Evolutionary conservation across 2,329 filamentous ascomycete genomes (phyloP).

Genomic region (Alternaria rosae): DNA sequence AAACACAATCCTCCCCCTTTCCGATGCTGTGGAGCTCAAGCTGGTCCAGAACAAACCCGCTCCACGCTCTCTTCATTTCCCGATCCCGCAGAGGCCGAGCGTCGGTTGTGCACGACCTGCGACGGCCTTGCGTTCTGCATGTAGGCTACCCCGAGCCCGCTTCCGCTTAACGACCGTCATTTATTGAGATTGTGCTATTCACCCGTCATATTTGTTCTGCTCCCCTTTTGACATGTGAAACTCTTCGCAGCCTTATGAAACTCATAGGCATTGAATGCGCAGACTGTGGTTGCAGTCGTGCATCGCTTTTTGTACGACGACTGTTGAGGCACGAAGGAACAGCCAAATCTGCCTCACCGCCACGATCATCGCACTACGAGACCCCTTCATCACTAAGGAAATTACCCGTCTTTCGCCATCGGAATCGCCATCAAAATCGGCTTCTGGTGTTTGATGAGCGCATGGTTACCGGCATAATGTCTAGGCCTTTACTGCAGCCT

Average conservation of each 20-base stretch:
- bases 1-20: slow-evolving; percentile 22
- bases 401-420: slow-evolving; percentile 8
- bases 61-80: slow-evolving; percentile 42
- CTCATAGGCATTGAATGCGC: slow-evolving; percentile 1
- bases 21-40: slow-evolving; percentile 18
- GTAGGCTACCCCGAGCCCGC: slow-evolving; percentile 15
- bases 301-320: slow-evolving; percentile 4
- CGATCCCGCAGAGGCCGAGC: slow-evolving; percentile 37
- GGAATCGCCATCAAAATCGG: slow-evolving; percentile 1
- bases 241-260: neutral
- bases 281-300: neutral
- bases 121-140: slow-evolving; percentile 27
- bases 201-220: slow-evolving; percentile 5
- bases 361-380: slow-evolving; percentile 14
- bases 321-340: slow-evolving; percentile 19
- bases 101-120: slow-evolving; percentile 33
- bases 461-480: slow-evolving; percentile 10
- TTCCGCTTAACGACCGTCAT: slow-evolving; percentile 15
- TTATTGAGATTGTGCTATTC: slow-evolving; percentile 26
- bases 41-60: slow-evolving; percentile 26
- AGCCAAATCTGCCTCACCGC: slow-evolving; percentile 16
- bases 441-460: slow-evolving; percentile 1
- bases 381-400: slow-evolving; percentile 24
- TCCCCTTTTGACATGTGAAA: slow-evolving; percentile 10
- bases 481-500: neutral